Conservation (phyloP, 2,329 filamentous ascomycete genomes). For the Aspergillus ruber region DNA sequence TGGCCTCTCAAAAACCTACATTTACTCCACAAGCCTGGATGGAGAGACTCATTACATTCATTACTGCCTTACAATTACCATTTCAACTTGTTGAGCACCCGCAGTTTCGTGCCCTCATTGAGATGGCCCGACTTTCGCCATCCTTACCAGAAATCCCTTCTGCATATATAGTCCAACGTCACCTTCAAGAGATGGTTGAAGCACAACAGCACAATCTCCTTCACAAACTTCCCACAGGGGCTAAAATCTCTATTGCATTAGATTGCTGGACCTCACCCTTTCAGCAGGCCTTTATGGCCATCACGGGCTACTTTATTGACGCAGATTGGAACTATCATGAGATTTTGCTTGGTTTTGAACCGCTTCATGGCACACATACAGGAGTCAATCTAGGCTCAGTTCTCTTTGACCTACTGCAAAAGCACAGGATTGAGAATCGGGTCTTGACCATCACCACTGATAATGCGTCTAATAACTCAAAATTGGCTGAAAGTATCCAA, state of each 20-base stretch:
- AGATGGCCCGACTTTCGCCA: neutral
- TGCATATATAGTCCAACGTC: neutral
- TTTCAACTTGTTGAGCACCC: neutral
- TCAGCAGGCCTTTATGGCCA: slow-evolving; percentile 8
- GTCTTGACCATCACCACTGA: slow-evolving; percentile 3
- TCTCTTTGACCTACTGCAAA: slow-evolving; percentile 1
- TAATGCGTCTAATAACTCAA: slow-evolving; percentile 4
- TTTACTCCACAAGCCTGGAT: neutral
- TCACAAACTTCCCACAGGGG: neutral
- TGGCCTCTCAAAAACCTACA: neutral
- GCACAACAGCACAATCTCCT: neutral
- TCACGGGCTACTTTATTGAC: slow-evolving; percentile 9
- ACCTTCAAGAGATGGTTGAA: neutral
- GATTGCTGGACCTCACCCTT: slow-evolving; percentile 8
- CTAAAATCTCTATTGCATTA: neutral
- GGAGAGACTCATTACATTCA: neutral
- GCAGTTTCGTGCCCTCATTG: neutral
- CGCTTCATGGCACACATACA: slow-evolving; percentile 4
- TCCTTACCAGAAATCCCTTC: neutral
- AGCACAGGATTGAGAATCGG: slow-evolving; percentile 1
- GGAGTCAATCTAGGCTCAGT: slow-evolving; percentile 1
- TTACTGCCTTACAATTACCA: neutral
- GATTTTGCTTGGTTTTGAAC: slow-evolving; percentile 8
- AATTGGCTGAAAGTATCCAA: slow-evolving; percentile 1
- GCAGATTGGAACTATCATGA: slow-evolving; percentile 4